These are phyloP conservation scores for Spatholobus suberectus DNA, from an alignment of 306 rosid genomes.

Conservation along the genomic window DNA sequence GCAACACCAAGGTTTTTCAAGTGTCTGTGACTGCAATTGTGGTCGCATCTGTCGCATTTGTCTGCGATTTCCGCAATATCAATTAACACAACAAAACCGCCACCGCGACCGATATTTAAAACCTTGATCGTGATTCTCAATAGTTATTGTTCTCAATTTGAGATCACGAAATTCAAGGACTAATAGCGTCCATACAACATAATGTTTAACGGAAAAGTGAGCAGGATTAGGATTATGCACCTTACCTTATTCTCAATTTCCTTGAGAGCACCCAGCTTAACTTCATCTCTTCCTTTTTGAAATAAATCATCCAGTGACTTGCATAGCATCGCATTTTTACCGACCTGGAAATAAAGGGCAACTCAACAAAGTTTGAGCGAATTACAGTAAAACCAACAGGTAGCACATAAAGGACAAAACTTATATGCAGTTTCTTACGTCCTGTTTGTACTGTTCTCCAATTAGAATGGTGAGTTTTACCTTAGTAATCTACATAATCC, in stretches of 20 bases:
- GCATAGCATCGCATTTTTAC: constrained; percentile 76
- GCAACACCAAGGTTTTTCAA: too few relatives aligned
- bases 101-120: too few relatives aligned
- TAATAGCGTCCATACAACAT: neutral
- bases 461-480: too few relatives aligned
- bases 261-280: constrained; percentile 61
- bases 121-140: too few relatives aligned
- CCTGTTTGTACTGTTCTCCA: too few relatives aligned
- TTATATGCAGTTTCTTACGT: too few relatives aligned
- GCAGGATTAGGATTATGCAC: constrained; percentile 13
- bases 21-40: too few relatives aligned
- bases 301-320: constrained; percentile 71
- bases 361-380: neutral
- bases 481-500: too few relatives aligned
- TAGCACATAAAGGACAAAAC: neutral
- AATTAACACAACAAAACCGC: too few relatives aligned
- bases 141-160: neutral
- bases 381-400: neutral
- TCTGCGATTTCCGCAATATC: too few relatives aligned
- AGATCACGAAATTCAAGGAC: neutral
- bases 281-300: constrained; percentile 65
- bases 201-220: neutral
- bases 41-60: too few relatives aligned
- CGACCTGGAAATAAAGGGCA: constrained; percentile 51
- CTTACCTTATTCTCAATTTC: constrained; percentile 71